Base-by-base conservation (phyloP, 371 early-diverging fungal genomes). In the Vittaforma corneae region DNA sequence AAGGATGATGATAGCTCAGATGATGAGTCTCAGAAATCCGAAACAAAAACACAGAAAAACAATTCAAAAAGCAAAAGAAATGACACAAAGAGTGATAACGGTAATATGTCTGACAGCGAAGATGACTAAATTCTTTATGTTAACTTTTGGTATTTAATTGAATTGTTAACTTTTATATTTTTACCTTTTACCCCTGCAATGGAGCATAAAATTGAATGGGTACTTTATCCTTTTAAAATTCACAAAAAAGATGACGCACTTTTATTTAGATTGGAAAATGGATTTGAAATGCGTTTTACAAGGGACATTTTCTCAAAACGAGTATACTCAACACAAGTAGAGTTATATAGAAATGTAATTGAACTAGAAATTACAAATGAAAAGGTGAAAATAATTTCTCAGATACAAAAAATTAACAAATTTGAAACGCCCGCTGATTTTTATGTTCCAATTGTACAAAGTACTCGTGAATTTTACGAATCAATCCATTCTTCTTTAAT, bases 361-460 rank as follows among this genome's bases (percentile, higher is more conserved):
- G 60, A 70, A 30, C 6, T 65, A n/a, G 58, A 56, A 53, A 32
- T 65, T 24, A 32, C 9, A 26, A 60, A 48, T 0, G 35, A 51
- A 33, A 18, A 35, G 5, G 37, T 30, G 29, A 53, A 11, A 18
- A 33, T 57, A 0, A 9, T 65, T 2, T 29, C 38, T 29, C 28
- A 46, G n/a, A 44, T 29, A 1, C 45, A 53, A 30, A 44, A 48
- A 22, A 47, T 70, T 18, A 34, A 54, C 46, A 37, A 35, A 30
- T 70, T 70, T 34, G 30, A 9, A 20, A 28, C 32, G 5, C 58
- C 66, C 0, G 70, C 66, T 2, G 70, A 70, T 50, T 70, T 70
- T 34, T 58, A 59, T 52, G 37, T 70, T 32, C 65, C 65, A 6
- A 29, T 51, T 30, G 1, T 4, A 5, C 18, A 29, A 24, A 30